Percentiles rank a stretch among this genome's conserved stretches.
Conservation (phyloP, 2,329 filamentous ascomycete species). For the Monilinia fructigena region DNA sequence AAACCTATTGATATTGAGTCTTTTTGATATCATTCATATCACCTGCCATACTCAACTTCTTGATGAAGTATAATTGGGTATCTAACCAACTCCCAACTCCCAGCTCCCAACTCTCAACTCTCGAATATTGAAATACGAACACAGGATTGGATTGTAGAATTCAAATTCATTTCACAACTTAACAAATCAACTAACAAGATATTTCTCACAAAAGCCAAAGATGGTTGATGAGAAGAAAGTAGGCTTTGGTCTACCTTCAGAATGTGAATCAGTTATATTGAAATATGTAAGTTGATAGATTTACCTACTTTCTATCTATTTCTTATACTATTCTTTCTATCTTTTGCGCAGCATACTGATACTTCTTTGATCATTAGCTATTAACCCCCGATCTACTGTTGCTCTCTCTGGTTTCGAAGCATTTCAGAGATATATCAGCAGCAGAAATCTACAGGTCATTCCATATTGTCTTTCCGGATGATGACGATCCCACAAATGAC, state of each 20-base stretch:
- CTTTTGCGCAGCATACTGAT: constrained; percentile 2
- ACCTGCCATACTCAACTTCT: too few relatives aligned
- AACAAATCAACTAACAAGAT: too few relatives aligned
- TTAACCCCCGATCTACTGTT: constrained; percentile 54
- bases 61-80: too few relatives aligned
- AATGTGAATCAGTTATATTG: background rate
- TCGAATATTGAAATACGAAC: too few relatives aligned
- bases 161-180: too few relatives aligned
- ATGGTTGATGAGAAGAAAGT: background rate
- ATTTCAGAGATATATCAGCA: constrained; percentile 58
- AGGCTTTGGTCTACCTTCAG: constrained; percentile 1
- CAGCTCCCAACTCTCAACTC: too few relatives aligned
- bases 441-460: constrained; percentile 59
- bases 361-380: constrained; percentile 44
- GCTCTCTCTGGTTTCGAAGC: constrained; percentile 57
- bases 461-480: constrained; percentile 60
- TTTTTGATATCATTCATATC: too few relatives aligned
- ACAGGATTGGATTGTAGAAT: too few relatives aligned
- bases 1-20: too few relatives aligned
- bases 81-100: too few relatives aligned
- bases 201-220: background rate
- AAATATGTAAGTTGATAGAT: background rate
- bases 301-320: background rate
- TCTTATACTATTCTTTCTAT: background rate
- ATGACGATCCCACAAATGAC: constrained; percentile 53